These are phyloP conservation scores for Knoxdaviesia capensis DNA, from an alignment of 2,329 filamentous ascomycete genomes.

Conservation along the genomic window DNA sequence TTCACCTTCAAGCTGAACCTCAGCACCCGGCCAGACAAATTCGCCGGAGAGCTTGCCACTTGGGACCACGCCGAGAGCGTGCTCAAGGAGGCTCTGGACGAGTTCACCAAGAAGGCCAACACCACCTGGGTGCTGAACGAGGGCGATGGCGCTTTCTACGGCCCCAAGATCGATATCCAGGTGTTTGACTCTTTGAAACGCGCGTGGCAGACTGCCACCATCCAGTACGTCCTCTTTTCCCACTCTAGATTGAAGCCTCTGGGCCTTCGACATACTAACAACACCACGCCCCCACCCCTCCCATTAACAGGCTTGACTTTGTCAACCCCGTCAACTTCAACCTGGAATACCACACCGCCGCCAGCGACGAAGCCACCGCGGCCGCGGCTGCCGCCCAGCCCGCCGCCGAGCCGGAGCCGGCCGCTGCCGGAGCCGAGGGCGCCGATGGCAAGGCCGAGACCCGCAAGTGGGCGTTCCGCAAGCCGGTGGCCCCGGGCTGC, in stretches of 20 bases:
- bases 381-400: constrained; percentile 11
- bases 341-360: constrained; percentile 65
- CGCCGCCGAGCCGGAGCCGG: constrained; percentile 2
- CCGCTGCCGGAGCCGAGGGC: constrained; percentile 14
- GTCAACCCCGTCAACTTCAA: constrained; percentile 53
- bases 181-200: constrained; percentile 27
- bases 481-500: constrained; percentile 43
- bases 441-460: constrained; percentile 23
- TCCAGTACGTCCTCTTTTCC: constrained; percentile 30
- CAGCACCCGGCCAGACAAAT: constrained; percentile 77
- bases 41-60: constrained; percentile 64
- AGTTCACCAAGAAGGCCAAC: constrained; percentile 42
- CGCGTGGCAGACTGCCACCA: constrained; percentile 68
- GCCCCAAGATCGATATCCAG: constrained; percentile 95
- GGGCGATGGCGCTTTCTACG: constrained; percentile 94
- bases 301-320: constrained; percentile 44
- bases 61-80: constrained; percentile 80
- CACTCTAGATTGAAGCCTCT: background rate
- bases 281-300: background rate
- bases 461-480: constrained; percentile 16
- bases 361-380: constrained; percentile 18
- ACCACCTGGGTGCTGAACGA: constrained; percentile 77
- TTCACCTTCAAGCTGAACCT: constrained; percentile 80
- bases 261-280: background rate
- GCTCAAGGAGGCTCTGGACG: constrained; percentile 58